Percentiles rank a stretch among this genome's conserved stretches.
These are phyloP conservation scores for Seiridium cupressi DNA, from an alignment of 2,329 filamentous ascomycete genomes.

Conservation along the genomic window DNA sequence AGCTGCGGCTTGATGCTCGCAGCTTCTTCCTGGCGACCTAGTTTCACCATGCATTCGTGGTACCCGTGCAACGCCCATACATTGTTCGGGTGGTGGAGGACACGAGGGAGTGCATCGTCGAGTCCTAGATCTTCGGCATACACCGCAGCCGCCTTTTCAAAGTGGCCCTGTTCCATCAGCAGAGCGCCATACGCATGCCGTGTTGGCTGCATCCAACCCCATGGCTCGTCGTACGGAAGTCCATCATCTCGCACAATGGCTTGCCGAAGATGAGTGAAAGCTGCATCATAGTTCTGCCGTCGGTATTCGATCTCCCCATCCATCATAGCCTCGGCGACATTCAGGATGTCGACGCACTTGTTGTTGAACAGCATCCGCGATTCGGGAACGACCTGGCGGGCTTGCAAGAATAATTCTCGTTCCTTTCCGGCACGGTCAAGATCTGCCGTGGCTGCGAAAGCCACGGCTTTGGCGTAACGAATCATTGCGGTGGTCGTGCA, in stretches of 20 bases:
- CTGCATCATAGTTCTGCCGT: constrained; percentile 51
- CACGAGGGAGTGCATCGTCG: constrained; percentile 58
- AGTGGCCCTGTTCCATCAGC: constrained; percentile 62
- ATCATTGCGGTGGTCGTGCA: constrained; percentile 67
- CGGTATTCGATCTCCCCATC: constrained; percentile 75
- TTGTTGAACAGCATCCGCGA: constrained; percentile 70
- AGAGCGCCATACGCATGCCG: constrained; percentile 70
- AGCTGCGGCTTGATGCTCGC: constrained; percentile 21
- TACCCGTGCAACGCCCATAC: constrained; percentile 75
- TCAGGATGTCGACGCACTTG: constrained; percentile 60
- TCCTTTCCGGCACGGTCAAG: constrained; percentile 54
- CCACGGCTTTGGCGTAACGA: constrained; percentile 68
- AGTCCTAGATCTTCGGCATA: constrained; percentile 63
- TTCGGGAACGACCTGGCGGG: constrained; percentile 50
- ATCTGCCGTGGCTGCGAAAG: constrained; percentile 56
- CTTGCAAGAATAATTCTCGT: constrained; percentile 47
- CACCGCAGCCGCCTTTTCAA: constrained; percentile 52
- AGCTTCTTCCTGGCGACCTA: constrained; percentile 46
- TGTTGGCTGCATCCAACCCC: constrained; percentile 77
- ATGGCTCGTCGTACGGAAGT: constrained; percentile 71
- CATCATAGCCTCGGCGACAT: constrained; percentile 65
- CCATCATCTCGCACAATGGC: constrained; percentile 60
- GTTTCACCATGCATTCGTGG: constrained; percentile 63
- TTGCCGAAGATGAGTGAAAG: constrained; percentile 57
- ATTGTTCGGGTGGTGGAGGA: constrained; percentile 68